Evolutionary conservation across 148 eudicot species (phyloP), one percentile per base, ranked within the genome.

Genomic region (Vaccinium vitisidaea): DNA sequence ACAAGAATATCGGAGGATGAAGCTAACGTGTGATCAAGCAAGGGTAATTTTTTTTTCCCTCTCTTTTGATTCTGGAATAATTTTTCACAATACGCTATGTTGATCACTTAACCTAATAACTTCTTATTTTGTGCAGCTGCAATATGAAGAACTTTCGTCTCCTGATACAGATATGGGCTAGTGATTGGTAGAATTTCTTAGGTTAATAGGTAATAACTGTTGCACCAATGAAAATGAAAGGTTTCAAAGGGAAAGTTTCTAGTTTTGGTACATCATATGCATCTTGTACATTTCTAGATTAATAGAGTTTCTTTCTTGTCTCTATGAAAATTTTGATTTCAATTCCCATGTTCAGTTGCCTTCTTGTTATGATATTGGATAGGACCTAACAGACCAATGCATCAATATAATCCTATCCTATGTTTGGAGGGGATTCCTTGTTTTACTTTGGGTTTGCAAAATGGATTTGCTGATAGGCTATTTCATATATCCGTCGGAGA

Each of bases 1-100:
- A 79, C 90, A 91, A 90, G 98, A 94, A 80, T 97, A 97, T 89
- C 89, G 87, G 30, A 97, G 92, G 88, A 94, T 97, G 98, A 97
- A 95, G 87, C 84, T 95, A 77, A 93, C 80, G 58, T 52, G 59
- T 54, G 74, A 80, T 59, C 39, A 61, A 55, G 86, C 95, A 10
- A 83, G 84, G 95, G 96, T 92, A 87, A 55, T 84, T n/a, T 79
- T 55, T n/a, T 67, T 27, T 21, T 36, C 39, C 19, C 36, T 2
- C 6, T 43, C 18, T 79, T 25, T 59, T 43, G n/a, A 5, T 19
- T 19, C 59, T 30, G 43, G 53, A 36, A 43, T 86, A 30, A 16
- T 63, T 77, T 25, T 32, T 19, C 21, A 48, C 21, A 52, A 21
- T 14, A 14, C 39, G 67, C 50, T 65, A 27, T 21, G 7, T 32